phyloP scores from a whole-genome alignment of 345 rosid genomes.

The Fremontodendron californicum region DNA sequence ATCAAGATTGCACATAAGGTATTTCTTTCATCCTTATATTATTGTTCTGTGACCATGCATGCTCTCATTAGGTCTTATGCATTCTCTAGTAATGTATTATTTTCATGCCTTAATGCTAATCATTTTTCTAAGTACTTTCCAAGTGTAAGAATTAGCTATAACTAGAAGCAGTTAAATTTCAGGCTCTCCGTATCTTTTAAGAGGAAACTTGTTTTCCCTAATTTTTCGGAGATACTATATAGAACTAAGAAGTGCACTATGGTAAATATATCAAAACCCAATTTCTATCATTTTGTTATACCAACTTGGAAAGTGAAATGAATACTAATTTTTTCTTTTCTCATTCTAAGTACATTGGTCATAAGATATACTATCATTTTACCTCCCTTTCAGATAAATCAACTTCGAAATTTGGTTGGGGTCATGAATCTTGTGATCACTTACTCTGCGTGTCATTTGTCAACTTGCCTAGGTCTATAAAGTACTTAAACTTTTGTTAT shows the following conservation, averaged over 20 bases:
- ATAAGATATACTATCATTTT: background rate
- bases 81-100: background rate
- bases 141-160: background rate
- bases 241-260: background rate
- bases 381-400: background rate
- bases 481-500: background rate
- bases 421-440: background rate
- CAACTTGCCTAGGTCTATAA: background rate
- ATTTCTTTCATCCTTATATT: conserved; percentile 12
- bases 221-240: background rate
- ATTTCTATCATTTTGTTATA: background rate
- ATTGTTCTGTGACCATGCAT: background rate
- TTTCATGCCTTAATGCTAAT: background rate
- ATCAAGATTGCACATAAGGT: conserved; percentile 39
- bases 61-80: background rate
- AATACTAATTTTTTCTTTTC: background rate
- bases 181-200: background rate
- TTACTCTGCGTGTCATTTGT: background rate
- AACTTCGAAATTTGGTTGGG: background rate
- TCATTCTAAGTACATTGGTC: background rate
- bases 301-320: background rate
- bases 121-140: background rate
- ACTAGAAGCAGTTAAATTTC: background rate
- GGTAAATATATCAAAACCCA: background rate
- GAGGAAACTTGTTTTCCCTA: background rate